These are phyloP conservation scores for Acidomyces sp. DNA, from an alignment of 495 filamentous ascomycete species.

Conservation along the genomic window DNA sequence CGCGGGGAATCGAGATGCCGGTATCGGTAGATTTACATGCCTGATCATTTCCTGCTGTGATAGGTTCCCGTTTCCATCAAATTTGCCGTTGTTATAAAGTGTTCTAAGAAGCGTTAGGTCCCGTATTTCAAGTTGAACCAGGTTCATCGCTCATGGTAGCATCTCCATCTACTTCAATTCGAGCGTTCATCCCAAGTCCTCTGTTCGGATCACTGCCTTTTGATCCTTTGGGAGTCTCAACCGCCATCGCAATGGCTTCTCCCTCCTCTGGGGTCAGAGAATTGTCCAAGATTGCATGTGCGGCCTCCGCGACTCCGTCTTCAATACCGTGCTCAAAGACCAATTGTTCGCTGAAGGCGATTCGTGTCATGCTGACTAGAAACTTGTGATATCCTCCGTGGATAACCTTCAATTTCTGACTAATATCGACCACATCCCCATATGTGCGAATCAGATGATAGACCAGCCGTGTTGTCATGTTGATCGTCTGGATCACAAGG, in stretches of 20 bases:
- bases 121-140: background rate
- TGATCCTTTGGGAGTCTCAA: constrained; percentile 26
- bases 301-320: constrained; percentile 52
- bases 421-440: constrained; percentile 38
- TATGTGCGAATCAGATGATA: constrained; percentile 42
- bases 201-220: constrained; percentile 6
- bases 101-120: too few species aligned
- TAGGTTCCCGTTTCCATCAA: too few species aligned
- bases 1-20: too few species aligned
- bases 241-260: constrained; percentile 48
- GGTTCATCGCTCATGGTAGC: constrained; percentile 2
- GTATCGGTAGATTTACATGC: too few species aligned
- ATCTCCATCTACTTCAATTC: constrained; percentile 1
- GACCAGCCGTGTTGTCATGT: constrained; percentile 47
- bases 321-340: constrained; percentile 53
- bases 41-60: too few species aligned
- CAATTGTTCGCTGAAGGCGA: constrained; percentile 53
- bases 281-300: constrained; percentile 50
- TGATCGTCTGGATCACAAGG: constrained; percentile 38
- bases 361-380: constrained; percentile 48
- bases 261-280: constrained; percentile 58
- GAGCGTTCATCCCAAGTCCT: background rate
- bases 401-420: constrained; percentile 42
- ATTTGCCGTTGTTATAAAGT: too few species aligned
- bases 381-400: constrained; percentile 53